These are phyloP conservation scores for Lolium perenne DNA, from an alignment of 176 grass and related monocot genomes.

Conservation along the genomic window DNA sequence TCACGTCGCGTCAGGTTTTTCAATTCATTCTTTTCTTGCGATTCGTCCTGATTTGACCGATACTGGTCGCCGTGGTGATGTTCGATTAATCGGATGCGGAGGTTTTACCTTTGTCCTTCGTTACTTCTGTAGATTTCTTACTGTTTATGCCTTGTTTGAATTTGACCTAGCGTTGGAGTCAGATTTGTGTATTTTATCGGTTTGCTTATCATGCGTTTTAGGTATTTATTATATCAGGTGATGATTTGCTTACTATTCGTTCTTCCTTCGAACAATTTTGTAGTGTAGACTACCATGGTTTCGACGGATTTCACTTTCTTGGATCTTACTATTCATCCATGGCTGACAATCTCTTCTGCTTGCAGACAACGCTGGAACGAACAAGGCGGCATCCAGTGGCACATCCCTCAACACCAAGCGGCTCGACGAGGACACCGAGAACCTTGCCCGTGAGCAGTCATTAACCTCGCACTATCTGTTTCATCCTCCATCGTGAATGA, in stretches of 20 bases:
- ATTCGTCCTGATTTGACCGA: background rate
- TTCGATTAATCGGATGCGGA: background rate
- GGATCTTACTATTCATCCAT: background rate
- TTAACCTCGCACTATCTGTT: background rate
- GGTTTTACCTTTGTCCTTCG: background rate
- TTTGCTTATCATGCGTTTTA: background rate
- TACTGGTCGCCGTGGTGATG: background rate
- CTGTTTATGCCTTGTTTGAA: background rate
- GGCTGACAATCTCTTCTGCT: background rate
- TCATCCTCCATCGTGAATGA: background rate
- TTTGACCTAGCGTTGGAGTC: constrained; percentile 6
- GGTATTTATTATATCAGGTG: background rate
- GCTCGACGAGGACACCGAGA: constrained; percentile 74
- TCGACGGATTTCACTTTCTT: background rate
- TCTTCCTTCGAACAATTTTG: background rate
- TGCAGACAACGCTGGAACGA: constrained; percentile 70
- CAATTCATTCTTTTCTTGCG: background rate
- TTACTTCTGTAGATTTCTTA: background rate
- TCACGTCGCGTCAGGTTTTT: background rate
- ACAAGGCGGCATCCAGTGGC: constrained; percentile 75
- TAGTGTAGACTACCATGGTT: background rate
- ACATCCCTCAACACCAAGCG: constrained; percentile 75
- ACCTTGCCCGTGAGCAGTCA: constrained; percentile 65
- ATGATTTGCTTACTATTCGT: background rate
- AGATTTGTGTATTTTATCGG: background rate